Evolutionary conservation across 495 filamentous ascomycete species (phyloP), one percentile per base, ranked within the genome.

Genomic region (Copromyces sp.): DNA sequence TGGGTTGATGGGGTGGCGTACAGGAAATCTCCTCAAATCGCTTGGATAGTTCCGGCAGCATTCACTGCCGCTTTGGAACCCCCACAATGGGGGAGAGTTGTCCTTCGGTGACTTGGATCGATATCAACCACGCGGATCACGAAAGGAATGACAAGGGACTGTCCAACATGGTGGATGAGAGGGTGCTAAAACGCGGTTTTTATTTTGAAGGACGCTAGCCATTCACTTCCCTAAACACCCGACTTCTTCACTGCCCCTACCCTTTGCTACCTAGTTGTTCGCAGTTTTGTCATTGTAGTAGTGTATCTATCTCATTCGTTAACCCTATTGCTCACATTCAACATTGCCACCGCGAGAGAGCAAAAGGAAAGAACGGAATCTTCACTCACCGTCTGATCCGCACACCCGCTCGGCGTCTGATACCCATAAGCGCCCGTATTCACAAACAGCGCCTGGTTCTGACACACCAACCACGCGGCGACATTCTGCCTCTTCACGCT

Each of bases 381-480:
- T n/a, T n/a, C n/a, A 80, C 85, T 75, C 74, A 87, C 86, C 72
- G 88, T 90, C 79, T 89, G 83, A 78, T 90, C 88, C 45, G 83
- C 78, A 78, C 87, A 90, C 11, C 89, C 89, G 17, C 76, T 75
- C 3, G 88, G 88, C 9, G 87, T 90, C 79, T 85, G 77, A 73
- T 89, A 90, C 7, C 74, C 79, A 74, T 89, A 90, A n/a, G 84
- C 84, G 7, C 89, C 87, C 70, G 88, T 83, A 71, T 90, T 90
- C 77, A 89, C 83, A 72, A 84, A 89, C 72, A 90, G 72, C 68
- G 75, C 80, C 78, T 88, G 85, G 32, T 80, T 78, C 70, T 77
- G 77, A 71, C 89, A 90, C 70, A 89, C 87, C 68, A 89, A 83
- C 86, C 87, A 90, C 0, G 89, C 88, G 0, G 82, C 84, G 32